A percentile compares a stretch with the other conserved stretches of the same genome.
Evolutionary conservation across 129 eudicot species (phyloP).

Genomic region (Tagetes patula): DNA sequence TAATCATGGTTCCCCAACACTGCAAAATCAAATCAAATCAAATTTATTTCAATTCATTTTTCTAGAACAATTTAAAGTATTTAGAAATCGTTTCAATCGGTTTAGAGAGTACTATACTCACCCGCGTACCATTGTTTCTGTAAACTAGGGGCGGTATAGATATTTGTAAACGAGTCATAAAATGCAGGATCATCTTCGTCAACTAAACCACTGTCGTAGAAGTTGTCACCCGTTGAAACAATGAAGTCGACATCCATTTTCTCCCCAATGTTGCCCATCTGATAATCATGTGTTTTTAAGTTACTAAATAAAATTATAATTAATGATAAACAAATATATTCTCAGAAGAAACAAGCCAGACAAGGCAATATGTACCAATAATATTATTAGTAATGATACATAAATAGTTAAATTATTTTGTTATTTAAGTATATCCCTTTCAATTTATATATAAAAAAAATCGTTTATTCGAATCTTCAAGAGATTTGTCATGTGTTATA

Average conservation of each 20-base stretch:
- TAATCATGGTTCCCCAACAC: conserved; percentile 84
- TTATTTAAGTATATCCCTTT: background rate
- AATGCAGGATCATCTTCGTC: conserved; percentile 52
- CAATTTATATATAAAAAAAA: background rate
- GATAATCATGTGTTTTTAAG: background rate
- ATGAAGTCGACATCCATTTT: conserved; percentile 47
- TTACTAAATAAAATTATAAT: background rate
- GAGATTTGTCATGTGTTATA: conserved; percentile 1
- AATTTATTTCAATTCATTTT: background rate
- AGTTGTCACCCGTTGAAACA: conserved; percentile 62
- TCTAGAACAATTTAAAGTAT: background rate
- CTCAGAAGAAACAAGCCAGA: background rate
- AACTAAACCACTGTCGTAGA: conserved; percentile 47
- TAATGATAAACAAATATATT: background rate
- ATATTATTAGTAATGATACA: background rate
- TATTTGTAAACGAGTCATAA: conserved; percentile 46
- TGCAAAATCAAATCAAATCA: conserved; percentile 17
- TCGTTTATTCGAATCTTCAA: conserved; percentile 3
- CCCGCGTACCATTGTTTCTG: conserved; percentile 64
- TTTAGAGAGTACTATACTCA: background rate
- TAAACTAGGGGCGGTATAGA: conserved; percentile 59
- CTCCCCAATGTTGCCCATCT: conserved; percentile 59
- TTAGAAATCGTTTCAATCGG: background rate
- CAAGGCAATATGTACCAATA: background rate
- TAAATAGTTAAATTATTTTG: background rate